Evolutionary conservation across 2,329 filamentous ascomycete species (phyloP), one percentile per base, ranked within the genome.

Genomic region (Blastomyces silverae): DNA sequence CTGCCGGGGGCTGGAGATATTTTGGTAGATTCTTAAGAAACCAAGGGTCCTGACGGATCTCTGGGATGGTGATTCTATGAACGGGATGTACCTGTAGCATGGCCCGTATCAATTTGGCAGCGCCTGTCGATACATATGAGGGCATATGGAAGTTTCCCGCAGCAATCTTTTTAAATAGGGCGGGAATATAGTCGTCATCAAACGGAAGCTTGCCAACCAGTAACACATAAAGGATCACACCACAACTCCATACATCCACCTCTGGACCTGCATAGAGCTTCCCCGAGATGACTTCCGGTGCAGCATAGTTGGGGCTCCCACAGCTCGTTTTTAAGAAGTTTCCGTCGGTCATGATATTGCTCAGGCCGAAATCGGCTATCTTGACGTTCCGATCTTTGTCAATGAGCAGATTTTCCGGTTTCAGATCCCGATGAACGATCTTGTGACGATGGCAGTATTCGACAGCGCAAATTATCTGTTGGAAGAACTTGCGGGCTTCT

Each of bases 271-370:
- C 94, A 74, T 99, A 99, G 64, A 97, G 83, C 82, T 97, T 99
- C 31, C 94, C 94, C 64, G 92, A 94, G 73, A 99, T 97, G 66
- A 99, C 94, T 77, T 99, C 94, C 7, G 94, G 94, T 0, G 94
- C 94, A 15, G 94, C 94, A 77, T 99, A 99, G 78, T 99, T 99
- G 53, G 94, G 94, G 74, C 93, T 97, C 63, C 94, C 94, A 73
- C 94, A 99, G 75, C 92, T 97, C 0, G 94, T 99, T 80, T 97
- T 97, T 72, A 99, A 85, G 75, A 99, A 99, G 76, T 99, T 99
- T 34, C 94, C 94, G 75, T 99, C 94, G 0, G 94, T 97, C 94
- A 99, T 99, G 79, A 99, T 99, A 76, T 99, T 99, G 81, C 93
- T 97, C 65, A 99, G 83, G 65, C 94, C 94, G 71, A 99, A 99